These are phyloP conservation scores for Leptosphaerulina australis DNA, from an alignment of 2,329 filamentous ascomycete species.

Conservation along the genomic window DNA sequence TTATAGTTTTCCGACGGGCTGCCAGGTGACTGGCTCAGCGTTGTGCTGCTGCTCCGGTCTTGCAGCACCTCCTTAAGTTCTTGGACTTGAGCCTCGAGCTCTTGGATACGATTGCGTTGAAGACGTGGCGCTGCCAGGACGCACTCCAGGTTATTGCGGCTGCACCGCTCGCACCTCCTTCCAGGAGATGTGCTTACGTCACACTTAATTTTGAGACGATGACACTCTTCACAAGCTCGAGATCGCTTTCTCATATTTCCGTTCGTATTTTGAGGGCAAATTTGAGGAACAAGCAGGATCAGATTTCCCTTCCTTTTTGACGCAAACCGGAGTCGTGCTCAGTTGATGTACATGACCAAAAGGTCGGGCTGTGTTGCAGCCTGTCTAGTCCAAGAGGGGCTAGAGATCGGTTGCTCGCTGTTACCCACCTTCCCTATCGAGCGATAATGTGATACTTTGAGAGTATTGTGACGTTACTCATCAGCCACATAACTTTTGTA, in stretches of 20 bases:
- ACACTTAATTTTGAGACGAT: constrained; percentile 41
- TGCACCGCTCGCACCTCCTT: constrained; percentile 32
- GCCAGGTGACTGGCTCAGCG: constrained; percentile 26
- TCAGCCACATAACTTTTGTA: too few relatives aligned
- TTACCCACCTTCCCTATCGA: too few relatives aligned
- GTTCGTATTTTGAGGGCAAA: neutral
- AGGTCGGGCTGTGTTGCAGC: neutral
- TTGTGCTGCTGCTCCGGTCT: constrained; percentile 25
- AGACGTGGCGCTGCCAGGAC: constrained; percentile 34
- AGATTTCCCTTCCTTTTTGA: too few relatives aligned
- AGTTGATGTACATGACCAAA: too few relatives aligned
- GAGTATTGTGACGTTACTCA: too few relatives aligned
- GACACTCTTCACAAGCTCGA: constrained; percentile 39
- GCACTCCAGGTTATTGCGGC: constrained; percentile 31
- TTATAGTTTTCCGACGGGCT: constrained; percentile 23
- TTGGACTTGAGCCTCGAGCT: constrained; percentile 35
- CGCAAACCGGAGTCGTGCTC: too few relatives aligned
- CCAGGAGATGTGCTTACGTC: constrained; percentile 26
- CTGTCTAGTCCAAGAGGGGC: too few relatives aligned
- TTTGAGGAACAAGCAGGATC: too few relatives aligned
- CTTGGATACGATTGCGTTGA: constrained; percentile 35
- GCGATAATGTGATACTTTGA: too few relatives aligned
- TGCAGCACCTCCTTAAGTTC: constrained; percentile 28
- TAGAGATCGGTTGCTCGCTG: too few relatives aligned
- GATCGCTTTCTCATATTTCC: constrained; percentile 31